Percentiles rank a stretch among this genome's conserved stretches.
These are phyloP conservation scores for Citrus sp. DNA, from an alignment of 345 rosid species.

Conservation along the genomic window DNA sequence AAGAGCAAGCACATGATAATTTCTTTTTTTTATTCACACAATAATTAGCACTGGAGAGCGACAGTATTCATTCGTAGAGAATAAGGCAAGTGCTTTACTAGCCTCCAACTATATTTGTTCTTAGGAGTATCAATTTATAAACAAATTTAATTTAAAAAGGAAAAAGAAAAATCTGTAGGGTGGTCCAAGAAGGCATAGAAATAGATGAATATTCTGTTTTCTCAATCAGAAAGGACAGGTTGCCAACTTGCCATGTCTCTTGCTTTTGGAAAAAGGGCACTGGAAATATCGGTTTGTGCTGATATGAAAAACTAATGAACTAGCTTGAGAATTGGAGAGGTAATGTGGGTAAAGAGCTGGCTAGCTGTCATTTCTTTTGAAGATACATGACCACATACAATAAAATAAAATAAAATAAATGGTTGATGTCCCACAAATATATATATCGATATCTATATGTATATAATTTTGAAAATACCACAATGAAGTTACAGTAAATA, in stretches of 20 bases:
- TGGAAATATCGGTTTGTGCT: neutral
- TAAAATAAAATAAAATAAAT: neutral
- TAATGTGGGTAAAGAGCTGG: neutral
- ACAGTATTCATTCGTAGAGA: slow-evolving; percentile 21
- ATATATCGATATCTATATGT: no score
- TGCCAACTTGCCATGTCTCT: slow-evolving; percentile 25
- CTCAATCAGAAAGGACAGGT: slow-evolving; percentile 12
- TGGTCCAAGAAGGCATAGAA: slow-evolving; percentile 8
- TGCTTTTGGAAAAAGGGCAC: slow-evolving; percentile 26
- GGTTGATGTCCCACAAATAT: no score
- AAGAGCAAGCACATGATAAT: neutral
- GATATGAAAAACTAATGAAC: neutral
- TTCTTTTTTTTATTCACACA: neutral
- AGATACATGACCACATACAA: neutral
- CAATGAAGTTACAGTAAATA: slow-evolving; percentile 21
- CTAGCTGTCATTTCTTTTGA: neutral
- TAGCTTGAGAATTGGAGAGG: neutral
- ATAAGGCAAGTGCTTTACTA: slow-evolving; percentile 15
- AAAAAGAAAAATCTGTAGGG: neutral
- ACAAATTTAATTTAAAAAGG: no score
- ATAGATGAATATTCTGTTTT: neutral
- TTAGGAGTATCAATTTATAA: no score
- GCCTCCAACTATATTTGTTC: neutral
- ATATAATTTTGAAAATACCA: neutral
- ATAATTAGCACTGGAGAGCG: slow-evolving; percentile 19